Conservation (phyloP, 2,329 filamentous ascomycete species). For the Ophiocordyceps robertsii region DNA sequence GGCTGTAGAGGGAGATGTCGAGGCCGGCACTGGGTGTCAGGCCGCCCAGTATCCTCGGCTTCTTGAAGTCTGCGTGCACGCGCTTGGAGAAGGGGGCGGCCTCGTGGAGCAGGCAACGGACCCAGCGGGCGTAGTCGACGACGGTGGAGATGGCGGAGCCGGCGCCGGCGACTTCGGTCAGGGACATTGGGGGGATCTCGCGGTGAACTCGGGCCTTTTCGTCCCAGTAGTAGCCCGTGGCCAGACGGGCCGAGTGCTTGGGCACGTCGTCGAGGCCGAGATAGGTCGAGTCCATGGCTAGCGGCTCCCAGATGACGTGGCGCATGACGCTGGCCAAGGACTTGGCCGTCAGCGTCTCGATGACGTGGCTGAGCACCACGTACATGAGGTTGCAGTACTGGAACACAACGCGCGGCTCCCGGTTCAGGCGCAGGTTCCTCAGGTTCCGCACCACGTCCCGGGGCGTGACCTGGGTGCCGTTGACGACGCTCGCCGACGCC, state of each 20-base stretch:
- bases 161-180: conserved; percentile 21
- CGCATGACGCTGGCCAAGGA: conserved; percentile 25
- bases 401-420: conserved; percentile 29
- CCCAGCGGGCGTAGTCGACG: conserved; percentile 37
- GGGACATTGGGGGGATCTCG: conserved; percentile 12
- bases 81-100: conserved; percentile 10
- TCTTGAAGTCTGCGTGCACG: conserved; percentile 16
- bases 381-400: conserved; percentile 41
- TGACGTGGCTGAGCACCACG: conserved; percentile 25
- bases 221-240: conserved; percentile 28
- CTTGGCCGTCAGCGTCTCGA: conserved; percentile 25
- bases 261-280: conserved; percentile 12
- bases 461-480: conserved; percentile 10
- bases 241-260: conserved; percentile 16
- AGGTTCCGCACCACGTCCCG: conserved; percentile 22
- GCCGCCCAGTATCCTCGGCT: conserved; percentile 14
- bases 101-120: conserved; percentile 28
- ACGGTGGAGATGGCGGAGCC: conserved; percentile 31
- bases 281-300: conserved; percentile 32
- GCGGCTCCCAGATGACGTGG: conserved; percentile 28
- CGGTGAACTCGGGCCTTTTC: conserved; percentile 10
- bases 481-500: conserved; percentile 11
- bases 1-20: conserved; percentile 12
- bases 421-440: conserved; percentile 27
- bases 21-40: neutral